A percentile compares a stretch with the other conserved stretches of the same genome.
These are phyloP conservation scores for Pichia exigua DNA, from an alignment of 805 yeast genomes.

Conservation along the genomic window DNA sequence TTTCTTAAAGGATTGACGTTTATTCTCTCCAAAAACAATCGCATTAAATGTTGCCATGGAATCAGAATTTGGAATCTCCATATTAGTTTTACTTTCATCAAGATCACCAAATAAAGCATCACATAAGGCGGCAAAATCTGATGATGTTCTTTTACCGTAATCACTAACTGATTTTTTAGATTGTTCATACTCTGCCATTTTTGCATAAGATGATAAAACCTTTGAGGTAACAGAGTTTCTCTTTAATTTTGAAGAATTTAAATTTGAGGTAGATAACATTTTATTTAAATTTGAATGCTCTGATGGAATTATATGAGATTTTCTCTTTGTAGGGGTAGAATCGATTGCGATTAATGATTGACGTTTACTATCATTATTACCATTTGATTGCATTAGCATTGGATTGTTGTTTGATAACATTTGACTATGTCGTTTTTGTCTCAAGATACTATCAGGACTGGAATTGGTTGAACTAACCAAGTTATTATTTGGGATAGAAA, in stretches of 20 bases:
- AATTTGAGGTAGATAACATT: not conserved
- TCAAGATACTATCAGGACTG: not conserved
- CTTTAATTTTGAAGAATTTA: conserved; percentile 30
- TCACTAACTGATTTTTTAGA: conserved; percentile 66
- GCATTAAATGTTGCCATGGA: conserved; percentile 48
- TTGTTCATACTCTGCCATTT: conserved; percentile 42
- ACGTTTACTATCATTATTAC: not conserved
- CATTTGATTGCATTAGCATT: not conserved
- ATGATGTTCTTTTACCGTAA: conserved; percentile 68
- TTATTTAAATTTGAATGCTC: conserved; percentile 17
- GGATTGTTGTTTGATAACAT: not conserved
- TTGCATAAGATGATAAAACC: conserved; percentile 65
- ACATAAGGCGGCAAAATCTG: conserved; percentile 70
- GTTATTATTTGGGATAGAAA: conserved; percentile 3
- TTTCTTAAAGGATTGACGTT: conserved; percentile 8
- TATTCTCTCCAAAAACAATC: conserved; percentile 25
- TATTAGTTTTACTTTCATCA: conserved; percentile 33
- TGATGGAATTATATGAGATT: conserved; percentile 14
- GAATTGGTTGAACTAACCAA: not conserved
- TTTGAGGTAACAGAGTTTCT: conserved; percentile 69
- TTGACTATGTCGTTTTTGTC: not conserved
- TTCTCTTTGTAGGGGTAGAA: conserved; percentile 17
- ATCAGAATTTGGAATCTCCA: conserved; percentile 28
- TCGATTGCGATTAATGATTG: conserved; percentile 8
- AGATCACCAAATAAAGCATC: conserved; percentile 64